These are phyloP conservation scores for Verticillium isaacii DNA, from an alignment of 2,329 filamentous ascomycete genomes.

Conservation along the genomic window DNA sequence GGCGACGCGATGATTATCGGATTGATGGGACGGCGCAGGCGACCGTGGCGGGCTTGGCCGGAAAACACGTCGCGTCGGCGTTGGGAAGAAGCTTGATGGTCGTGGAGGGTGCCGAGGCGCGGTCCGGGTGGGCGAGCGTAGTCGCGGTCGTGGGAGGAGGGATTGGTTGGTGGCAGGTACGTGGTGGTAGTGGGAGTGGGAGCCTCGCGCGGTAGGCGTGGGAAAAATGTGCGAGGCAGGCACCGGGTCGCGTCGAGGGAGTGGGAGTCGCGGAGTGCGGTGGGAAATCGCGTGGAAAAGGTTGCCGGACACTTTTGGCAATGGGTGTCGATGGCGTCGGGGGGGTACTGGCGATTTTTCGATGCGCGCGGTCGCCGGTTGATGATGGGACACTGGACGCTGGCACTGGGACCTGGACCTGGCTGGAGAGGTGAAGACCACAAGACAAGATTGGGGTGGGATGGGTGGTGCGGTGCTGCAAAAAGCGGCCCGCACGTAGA, in stretches of 20 bases:
- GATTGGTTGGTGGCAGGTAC: constrained; percentile 9
- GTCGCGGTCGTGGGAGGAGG: constrained; percentile 9
- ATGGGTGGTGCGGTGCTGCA: constrained; percentile 38
- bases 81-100: constrained; percentile 1
- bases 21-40: not conserved
- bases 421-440: constrained; percentile 39
- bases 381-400: constrained; percentile 33
- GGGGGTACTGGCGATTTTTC: constrained; percentile 55
- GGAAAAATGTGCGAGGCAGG: constrained; percentile 38
- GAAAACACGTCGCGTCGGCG: constrained; percentile 5
- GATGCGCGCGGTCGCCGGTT: constrained; percentile 53
- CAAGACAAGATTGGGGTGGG: constrained; percentile 45
- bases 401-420: not conserved
- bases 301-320: constrained; percentile 46
- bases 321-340: constrained; percentile 56
- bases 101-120: constrained; percentile 6
- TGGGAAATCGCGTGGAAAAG: constrained; percentile 51
- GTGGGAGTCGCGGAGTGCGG: constrained; percentile 35
- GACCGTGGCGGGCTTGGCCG: not conserved
- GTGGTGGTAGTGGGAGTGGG: constrained; percentile 1
- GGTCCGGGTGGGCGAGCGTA: constrained; percentile 1
- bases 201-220: constrained; percentile 22
- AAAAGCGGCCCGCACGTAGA: constrained; percentile 31
- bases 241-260: constrained; percentile 34
- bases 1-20: not conserved